Percentiles rank a stretch among this genome's conserved stretches.
These are phyloP conservation scores for Arachnomyces sp. DNA, from an alignment of 2,329 filamentous ascomycete genomes.

Conservation along the genomic window DNA sequence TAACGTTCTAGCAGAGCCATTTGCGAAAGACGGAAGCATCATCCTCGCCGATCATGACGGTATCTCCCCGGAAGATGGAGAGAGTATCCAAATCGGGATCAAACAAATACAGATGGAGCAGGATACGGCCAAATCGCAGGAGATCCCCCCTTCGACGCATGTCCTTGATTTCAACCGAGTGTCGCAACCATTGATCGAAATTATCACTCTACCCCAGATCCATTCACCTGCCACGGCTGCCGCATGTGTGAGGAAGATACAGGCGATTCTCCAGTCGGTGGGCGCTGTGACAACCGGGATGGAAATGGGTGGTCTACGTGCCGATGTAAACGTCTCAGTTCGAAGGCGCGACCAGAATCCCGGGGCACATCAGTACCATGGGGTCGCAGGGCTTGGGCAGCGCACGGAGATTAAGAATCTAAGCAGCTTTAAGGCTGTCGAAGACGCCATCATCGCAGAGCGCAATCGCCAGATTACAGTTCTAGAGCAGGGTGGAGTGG, in stretches of 20 bases:
- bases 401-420: constrained; percentile 97
- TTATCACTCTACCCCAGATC: constrained; percentile 85
- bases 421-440: constrained; percentile 87
- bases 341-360: constrained; percentile 47
- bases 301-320: constrained; percentile 83
- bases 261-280: constrained; percentile 67
- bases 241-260: constrained; percentile 80
- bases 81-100: constrained; percentile 66
- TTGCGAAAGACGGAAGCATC: constrained; percentile 62
- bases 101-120: constrained; percentile 96
- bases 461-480: constrained; percentile 78
- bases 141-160: constrained; percentile 62
- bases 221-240: constrained; percentile 81
- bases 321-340: constrained; percentile 93
- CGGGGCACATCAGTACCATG: constrained; percentile 43
- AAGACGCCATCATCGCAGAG: constrained; percentile 89
- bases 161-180: constrained; percentile 92
- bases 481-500: constrained; percentile 62
- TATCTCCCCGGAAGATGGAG: constrained; percentile 64
- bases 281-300: constrained; percentile 85
- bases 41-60: constrained; percentile 66
- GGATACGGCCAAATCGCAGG: constrained; percentile 89
- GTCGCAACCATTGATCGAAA: constrained; percentile 83
- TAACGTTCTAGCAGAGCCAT: constrained; percentile 40
- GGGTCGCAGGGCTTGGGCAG: constrained; percentile 61